Percentiles rank a stretch among this genome's conserved stretches.
Evolutionary conservation across 805 yeast genomes (phyloP).

Genomic region (Metschnikowia anglica): DNA sequence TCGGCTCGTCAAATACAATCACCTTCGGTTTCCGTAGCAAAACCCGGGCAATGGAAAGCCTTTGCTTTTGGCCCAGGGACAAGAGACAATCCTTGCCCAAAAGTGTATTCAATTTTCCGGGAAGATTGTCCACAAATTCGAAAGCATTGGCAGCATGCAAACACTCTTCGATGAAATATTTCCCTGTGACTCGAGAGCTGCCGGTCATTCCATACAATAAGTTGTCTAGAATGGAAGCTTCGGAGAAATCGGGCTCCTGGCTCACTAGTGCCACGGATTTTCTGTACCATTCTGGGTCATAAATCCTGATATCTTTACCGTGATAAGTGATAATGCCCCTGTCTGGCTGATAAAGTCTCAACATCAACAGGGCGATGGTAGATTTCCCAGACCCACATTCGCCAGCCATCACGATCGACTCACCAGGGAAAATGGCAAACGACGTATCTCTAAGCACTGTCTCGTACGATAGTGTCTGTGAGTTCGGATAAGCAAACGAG

Average conservation of each 20-base stretch:
- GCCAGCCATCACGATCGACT: conserved; percentile 71
- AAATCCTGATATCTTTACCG: conserved; percentile 45
- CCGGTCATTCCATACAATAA: conserved; percentile 56
- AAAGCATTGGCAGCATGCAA: conserved; percentile 50
- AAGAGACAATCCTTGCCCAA: conserved; percentile 52
- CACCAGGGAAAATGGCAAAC: conserved; percentile 44
- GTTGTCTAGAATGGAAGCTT: conserved; percentile 72
- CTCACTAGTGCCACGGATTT: conserved; percentile 64
- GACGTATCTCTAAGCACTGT: conserved; percentile 42
- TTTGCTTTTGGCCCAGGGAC: conserved; percentile 91
- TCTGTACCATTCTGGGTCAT: conserved; percentile 52
- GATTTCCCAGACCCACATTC: conserved; percentile 93
- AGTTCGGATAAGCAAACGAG: conserved; percentile 48
- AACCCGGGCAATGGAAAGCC: conserved; percentile 83
- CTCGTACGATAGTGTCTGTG: conserved; percentile 20
- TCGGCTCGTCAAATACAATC: conserved; percentile 83
- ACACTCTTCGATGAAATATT: conserved; percentile 34
- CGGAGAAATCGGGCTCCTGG: conserved; percentile 70
- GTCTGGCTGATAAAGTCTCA: conserved; percentile 49
- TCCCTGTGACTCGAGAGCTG: conserved; percentile 18
- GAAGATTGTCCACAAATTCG: conserved; percentile 54
- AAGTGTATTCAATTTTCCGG: conserved; percentile 57
- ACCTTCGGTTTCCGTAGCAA: conserved; percentile 62
- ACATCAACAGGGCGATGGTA: conserved; percentile 59
- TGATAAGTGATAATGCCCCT: conserved; percentile 44